A percentile compares a stretch with the other conserved stretches of the same genome.
These are phyloP conservation scores for Phytophthora chlamydospora DNA, from an alignment of 352 stramenopile species.

Conservation along the genomic window DNA sequence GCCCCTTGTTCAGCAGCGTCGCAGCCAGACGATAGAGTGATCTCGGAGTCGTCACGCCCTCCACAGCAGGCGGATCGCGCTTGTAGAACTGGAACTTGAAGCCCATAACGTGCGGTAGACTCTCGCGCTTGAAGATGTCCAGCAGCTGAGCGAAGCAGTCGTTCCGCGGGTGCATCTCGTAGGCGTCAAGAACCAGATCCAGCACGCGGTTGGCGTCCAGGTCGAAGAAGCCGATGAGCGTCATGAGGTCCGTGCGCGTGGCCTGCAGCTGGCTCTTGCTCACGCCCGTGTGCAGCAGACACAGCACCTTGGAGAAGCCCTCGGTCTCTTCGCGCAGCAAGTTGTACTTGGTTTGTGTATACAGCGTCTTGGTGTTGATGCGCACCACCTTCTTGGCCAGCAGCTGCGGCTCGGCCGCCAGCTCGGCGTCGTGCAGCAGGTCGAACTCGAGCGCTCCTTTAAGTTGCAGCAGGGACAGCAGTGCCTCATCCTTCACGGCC, in stretches of 20 bases:
- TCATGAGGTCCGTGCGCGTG: constrained; percentile 74
- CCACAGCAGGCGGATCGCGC: constrained; percentile 32
- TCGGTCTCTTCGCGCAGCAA: constrained; percentile 96
- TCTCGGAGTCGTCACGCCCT: constrained; percentile 53
- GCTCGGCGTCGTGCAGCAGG: constrained; percentile 68
- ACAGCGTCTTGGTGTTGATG: constrained; percentile 91
- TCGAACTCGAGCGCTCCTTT: constrained; percentile 80
- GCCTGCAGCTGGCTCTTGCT: constrained; percentile 65
- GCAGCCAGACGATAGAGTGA: constrained; percentile 88
- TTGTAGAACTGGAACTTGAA: constrained; percentile 96
- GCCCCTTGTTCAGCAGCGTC: constrained; percentile 83
- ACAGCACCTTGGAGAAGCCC: constrained; percentile 95
- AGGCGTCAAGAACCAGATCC: constrained; percentile 93
- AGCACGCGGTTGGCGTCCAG: constrained; percentile 96
- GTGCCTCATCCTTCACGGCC: constrained; percentile 66
- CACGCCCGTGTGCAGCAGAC: constrained; percentile 76
- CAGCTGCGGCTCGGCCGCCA: constrained; percentile 51
- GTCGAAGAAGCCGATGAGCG: constrained; percentile 93
- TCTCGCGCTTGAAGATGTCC: constrained; percentile 73
- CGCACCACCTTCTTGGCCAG: constrained; percentile 80
- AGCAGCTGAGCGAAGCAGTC: constrained; percentile 78
- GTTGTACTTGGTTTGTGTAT: constrained; percentile 98
- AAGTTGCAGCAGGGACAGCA: constrained; percentile 59
- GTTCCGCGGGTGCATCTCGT: constrained; percentile 90
- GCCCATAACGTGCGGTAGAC: constrained; percentile 89